phyloP scores from a whole-genome alignment of 805 yeast species.

The Metschnikowia lochheadii region DNA sequence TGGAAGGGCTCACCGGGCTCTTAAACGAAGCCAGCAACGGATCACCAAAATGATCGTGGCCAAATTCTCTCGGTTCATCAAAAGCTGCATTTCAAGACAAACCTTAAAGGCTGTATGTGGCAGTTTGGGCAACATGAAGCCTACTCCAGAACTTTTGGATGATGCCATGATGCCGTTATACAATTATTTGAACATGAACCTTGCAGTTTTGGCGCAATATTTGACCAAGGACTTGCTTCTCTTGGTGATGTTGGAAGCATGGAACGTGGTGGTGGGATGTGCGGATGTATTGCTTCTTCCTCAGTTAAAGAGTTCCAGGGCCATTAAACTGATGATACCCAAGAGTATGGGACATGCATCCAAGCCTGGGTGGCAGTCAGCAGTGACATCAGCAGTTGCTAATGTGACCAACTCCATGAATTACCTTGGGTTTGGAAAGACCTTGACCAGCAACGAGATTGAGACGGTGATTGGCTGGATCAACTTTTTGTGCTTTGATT shows the following conservation, averaged over 20 bases:
- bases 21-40: constrained; percentile 62
- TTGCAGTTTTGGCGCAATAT: constrained; percentile 57
- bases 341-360: constrained; percentile 8
- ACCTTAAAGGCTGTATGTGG: constrained; percentile 59
- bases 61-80: constrained; percentile 64
- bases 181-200: constrained; percentile 66
- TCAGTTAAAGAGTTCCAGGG: constrained; percentile 48
- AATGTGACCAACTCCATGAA: constrained; percentile 42
- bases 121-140: constrained; percentile 38
- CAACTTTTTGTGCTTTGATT: constrained; percentile 57
- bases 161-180: constrained; percentile 70
- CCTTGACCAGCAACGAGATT: constrained; percentile 55
- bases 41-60: constrained; percentile 67
- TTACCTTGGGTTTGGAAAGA: constrained; percentile 49
- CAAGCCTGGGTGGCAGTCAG: constrained; percentile 37
- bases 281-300: constrained; percentile 77
- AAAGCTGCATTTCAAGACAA: constrained; percentile 51
- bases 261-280: constrained; percentile 67
- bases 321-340: constrained; percentile 26
- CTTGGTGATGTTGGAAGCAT: constrained; percentile 70
- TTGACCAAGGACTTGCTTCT: constrained; percentile 53
- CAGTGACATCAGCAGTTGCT: constrained; percentile 47
- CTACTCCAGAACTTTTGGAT: constrained; percentile 47
- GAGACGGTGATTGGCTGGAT: constrained; percentile 73
- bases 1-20: constrained; percentile 67